Percentiles rank a stretch among this genome's conserved stretches.
phyloP scores from a whole-genome alignment of 345 rosid genomes.

The Acer saccharum region DNA sequence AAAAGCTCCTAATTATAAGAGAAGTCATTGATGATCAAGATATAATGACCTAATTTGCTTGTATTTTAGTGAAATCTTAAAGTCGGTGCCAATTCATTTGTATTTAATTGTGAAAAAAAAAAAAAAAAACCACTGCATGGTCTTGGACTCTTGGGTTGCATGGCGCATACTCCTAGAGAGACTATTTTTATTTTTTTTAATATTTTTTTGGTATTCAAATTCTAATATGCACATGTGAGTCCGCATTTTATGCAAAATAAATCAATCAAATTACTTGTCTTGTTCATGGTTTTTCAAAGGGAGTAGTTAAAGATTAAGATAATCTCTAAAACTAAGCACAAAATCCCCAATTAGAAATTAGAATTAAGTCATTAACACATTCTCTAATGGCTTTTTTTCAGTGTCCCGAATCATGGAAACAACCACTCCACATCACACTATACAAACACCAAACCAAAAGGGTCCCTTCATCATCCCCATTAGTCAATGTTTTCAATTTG shows the following conservation, averaged over 20 bases:
- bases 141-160: neutral
- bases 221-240: constrained; percentile 43
- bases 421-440: constrained; percentile 26
- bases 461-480: constrained; percentile 18
- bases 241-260: constrained; percentile 52
- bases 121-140: constrained; percentile 27
- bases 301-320: constrained; percentile 45
- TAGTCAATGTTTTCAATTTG: constrained; percentile 43
- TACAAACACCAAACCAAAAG: too few relatives aligned
- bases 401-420: constrained; percentile 29
- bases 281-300: constrained; percentile 62
- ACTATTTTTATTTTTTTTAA: constrained; percentile 11
- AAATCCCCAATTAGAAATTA: constrained; percentile 1
- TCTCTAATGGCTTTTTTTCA: neutral
- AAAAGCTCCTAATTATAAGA: too few relatives aligned
- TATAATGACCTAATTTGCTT: neutral
- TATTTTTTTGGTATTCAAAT: neutral
- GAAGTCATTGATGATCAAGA: too few relatives aligned
- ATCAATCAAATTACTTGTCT: constrained; percentile 40
- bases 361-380: constrained; percentile 8
- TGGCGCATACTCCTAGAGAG: constrained; percentile 18
- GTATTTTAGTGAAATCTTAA: neutral
- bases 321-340: constrained; percentile 24
- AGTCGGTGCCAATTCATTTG: neutral
- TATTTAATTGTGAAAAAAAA: too few relatives aligned